These are phyloP conservation scores for Penicillium frequentans DNA, from an alignment of 2,329 filamentous ascomycete genomes.

Conservation along the genomic window DNA sequence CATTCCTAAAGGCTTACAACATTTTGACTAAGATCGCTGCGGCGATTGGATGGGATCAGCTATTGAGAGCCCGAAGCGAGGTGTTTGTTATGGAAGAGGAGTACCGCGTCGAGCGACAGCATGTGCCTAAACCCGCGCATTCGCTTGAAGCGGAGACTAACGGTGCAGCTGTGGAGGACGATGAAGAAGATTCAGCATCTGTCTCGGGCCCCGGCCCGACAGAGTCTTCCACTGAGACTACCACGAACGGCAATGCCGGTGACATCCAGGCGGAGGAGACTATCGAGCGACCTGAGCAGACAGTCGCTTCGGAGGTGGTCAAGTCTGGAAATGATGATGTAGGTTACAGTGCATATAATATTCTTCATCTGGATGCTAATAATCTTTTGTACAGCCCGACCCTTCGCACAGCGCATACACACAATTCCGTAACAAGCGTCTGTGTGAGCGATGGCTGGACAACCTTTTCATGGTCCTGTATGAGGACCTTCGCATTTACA, in stretches of 20 bases:
- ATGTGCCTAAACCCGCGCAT: conserved; percentile 71
- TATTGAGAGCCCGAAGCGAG: conserved; percentile 90
- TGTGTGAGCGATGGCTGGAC: conserved; percentile 97
- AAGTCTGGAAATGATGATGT: conserved; percentile 75
- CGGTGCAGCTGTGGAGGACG: conserved; percentile 26
- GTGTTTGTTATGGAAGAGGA: conserved; percentile 99
- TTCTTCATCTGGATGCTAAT: conserved; percentile 6
- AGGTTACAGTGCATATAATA: conserved; percentile 27
- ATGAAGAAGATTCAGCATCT: conserved; percentile 26
- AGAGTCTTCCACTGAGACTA: conserved; percentile 23
- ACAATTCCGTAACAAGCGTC: conserved; percentile 92
- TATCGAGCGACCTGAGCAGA: conserved; percentile 78
- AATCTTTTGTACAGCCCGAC: conserved; percentile 50
- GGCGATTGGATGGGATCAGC: conserved; percentile 96
- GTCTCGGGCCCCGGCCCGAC: conserved; percentile 23
- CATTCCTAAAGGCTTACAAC: conserved; percentile 91
- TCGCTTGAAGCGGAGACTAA: conserved; percentile 53
- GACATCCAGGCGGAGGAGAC: conserved; percentile 35
- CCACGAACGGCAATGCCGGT: conserved; percentile 33
- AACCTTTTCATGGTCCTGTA: conserved; percentile 99
- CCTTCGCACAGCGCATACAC: conserved; percentile 73
- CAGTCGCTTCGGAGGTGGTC: conserved; percentile 72
- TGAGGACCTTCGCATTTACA: conserved; percentile 96
- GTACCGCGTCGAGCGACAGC: conserved; percentile 73
- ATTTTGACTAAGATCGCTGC: conserved; percentile 94